These are phyloP conservation scores for Amanita pallidorosea DNA, from an alignment of 768 basidiomycete species.

Conservation along the genomic window DNA sequence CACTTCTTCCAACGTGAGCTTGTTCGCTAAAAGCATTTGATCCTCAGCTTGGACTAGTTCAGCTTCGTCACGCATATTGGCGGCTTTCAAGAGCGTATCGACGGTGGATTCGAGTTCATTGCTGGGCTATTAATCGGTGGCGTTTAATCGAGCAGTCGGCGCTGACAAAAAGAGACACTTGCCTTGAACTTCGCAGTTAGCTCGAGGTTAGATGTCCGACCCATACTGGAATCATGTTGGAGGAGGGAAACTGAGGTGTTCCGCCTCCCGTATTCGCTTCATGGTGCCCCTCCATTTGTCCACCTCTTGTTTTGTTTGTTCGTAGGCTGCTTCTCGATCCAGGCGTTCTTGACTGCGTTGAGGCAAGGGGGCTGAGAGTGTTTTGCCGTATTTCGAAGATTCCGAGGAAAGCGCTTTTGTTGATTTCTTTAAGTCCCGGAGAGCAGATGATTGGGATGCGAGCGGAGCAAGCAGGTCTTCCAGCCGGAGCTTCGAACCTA, in stretches of 20 bases:
- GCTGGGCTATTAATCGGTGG: constrained; percentile 42
- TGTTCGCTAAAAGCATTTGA: constrained; percentile 60
- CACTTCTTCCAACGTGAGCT: constrained; percentile 80
- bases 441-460: constrained; percentile 47
- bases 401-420: constrained; percentile 50
- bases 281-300: constrained; percentile 91
- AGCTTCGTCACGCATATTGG: constrained; percentile 65
- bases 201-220: constrained; percentile 59
- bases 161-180: constrained; percentile 5
- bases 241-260: constrained; percentile 82
- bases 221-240: constrained; percentile 40
- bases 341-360: constrained; percentile 81
- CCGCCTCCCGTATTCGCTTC: constrained; percentile 88
- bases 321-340: constrained; percentile 90
- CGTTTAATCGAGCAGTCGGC: background rate
- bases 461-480: constrained; percentile 74
- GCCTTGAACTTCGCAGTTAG: constrained; percentile 83
- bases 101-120: constrained; percentile 81
- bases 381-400: constrained; percentile 40
- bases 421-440: constrained; percentile 59
- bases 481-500: constrained; percentile 50
- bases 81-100: constrained; percentile 67
- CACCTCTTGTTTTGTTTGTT: constrained; percentile 84
- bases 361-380: constrained; percentile 77
- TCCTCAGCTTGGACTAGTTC: constrained; percentile 74